These are phyloP conservation scores for Lodderomyces parapsilosis DNA, from an alignment of 1,139 yeast species.

Conservation along the genomic window DNA sequence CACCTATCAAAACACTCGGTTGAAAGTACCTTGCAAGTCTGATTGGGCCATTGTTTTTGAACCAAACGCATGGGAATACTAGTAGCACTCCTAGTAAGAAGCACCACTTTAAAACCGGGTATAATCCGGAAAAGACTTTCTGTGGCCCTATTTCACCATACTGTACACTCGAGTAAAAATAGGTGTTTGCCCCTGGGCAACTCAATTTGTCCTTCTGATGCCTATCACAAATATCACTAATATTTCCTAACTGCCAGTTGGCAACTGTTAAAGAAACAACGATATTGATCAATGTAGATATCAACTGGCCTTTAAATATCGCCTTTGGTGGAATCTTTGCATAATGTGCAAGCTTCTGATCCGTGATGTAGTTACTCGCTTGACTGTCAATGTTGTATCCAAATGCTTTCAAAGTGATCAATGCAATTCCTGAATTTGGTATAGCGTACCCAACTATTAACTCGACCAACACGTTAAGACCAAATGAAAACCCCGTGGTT, in stretches of 20 bases:
- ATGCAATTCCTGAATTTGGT: slow-evolving; percentile 39
- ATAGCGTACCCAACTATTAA: slow-evolving; percentile 39
- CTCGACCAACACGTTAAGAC: slow-evolving; percentile 40
- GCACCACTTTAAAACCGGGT: slow-evolving; percentile 35
- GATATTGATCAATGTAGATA: slow-evolving; percentile 27
- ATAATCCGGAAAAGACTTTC: slow-evolving; percentile 30
- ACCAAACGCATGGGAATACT: slow-evolving; percentile 26
- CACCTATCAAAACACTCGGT: slow-evolving; percentile 50
- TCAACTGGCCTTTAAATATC: slow-evolving; percentile 32
- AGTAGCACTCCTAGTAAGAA: slow-evolving; percentile 30
- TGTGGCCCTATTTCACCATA: slow-evolving; percentile 40
- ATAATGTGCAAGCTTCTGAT: slow-evolving; percentile 38
- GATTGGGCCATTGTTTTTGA: slow-evolving; percentile 32
- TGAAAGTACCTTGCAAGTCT: slow-evolving; percentile 36
- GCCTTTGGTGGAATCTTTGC: slow-evolving; percentile 35
- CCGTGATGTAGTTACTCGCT: slow-evolving; percentile 36
- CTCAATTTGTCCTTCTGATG: slow-evolving; percentile 27
- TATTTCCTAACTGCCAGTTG: slow-evolving; percentile 27
- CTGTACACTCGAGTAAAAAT: slow-evolving; percentile 31
- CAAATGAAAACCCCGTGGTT: slow-evolving; percentile 38
- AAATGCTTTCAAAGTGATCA: slow-evolving; percentile 36
- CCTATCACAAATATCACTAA: slow-evolving; percentile 27
- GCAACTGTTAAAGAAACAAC: slow-evolving; percentile 26
- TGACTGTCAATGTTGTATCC: slow-evolving; percentile 39
- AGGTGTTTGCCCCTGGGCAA: slow-evolving; percentile 35